These are phyloP conservation scores for Thecamonas trahens DNA, from an alignment of 78 protist species.

Conservation along the genomic window DNA sequence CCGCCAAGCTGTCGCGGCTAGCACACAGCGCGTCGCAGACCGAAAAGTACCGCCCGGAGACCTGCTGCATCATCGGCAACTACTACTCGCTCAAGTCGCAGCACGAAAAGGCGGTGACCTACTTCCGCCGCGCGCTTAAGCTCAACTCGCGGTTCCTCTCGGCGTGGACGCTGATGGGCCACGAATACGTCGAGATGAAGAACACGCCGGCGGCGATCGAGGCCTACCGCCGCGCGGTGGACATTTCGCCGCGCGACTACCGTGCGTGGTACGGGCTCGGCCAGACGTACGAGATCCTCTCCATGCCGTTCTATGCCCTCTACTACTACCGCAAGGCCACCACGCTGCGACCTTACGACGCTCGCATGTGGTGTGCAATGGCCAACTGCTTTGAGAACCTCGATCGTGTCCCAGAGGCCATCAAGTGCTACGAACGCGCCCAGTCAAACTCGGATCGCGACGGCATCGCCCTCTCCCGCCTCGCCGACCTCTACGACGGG, in stretches of 20 bases:
- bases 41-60: conserved; percentile 84
- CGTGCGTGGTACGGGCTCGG: conserved; percentile 96
- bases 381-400: conserved; percentile 55
- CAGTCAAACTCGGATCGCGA: conserved; percentile 51
- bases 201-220: conserved; percentile 81
- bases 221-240: conserved; percentile 84
- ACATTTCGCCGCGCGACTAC: conserved; percentile 76
- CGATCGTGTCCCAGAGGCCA: conserved; percentile 45
- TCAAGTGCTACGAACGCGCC: conserved; percentile 77
- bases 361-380: conserved; percentile 82
- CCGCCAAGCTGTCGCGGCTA: conserved; percentile 30
- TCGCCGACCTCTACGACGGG: conserved; percentile 51
- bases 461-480: conserved; percentile 45
- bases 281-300: conserved; percentile 86
- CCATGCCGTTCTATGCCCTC: conserved; percentile 69
- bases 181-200: conserved; percentile 76
- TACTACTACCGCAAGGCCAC: conserved; percentile 84
- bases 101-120: conserved; percentile 84
- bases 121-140: conserved; percentile 85
- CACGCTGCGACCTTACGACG: conserved; percentile 61
- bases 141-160: conserved; percentile 39
- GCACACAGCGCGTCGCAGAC: conserved; percentile 51
- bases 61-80: conserved; percentile 87
- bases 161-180: conserved; percentile 97
- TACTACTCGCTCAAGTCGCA: conserved; percentile 68